phyloP scores from a whole-genome alignment of 495 filamentous ascomycete genomes.

The Aspergillus panamensis region DNA sequence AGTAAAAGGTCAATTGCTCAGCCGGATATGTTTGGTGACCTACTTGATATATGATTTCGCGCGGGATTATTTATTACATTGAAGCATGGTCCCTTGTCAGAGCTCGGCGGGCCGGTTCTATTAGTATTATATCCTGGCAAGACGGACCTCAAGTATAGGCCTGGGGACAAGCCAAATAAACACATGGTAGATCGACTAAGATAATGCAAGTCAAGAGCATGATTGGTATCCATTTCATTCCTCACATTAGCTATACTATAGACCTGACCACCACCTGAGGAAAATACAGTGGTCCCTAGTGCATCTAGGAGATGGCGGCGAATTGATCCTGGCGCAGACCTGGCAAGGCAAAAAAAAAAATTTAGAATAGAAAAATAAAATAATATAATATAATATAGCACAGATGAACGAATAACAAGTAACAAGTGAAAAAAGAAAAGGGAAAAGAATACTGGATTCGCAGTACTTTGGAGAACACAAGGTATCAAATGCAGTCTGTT shows the following conservation, averaged over 20 bases:
- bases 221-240: constrained; percentile 32
- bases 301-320: constrained; percentile 12
- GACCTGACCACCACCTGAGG: constrained; percentile 20
- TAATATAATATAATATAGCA: constrained; percentile 15
- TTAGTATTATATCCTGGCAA: too few relatives aligned
- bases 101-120: too few relatives aligned
- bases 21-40: too few relatives aligned
- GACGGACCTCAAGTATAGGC: neutral
- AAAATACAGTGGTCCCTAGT: constrained; percentile 23
- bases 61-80: too few relatives aligned
- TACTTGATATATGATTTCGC: too few relatives aligned
- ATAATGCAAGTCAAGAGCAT: neutral
- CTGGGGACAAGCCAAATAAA: neutral
- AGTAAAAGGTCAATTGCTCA: too few relatives aligned
- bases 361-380: constrained; percentile 4
- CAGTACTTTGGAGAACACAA: constrained; percentile 9
- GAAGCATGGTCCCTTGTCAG: too few relatives aligned
- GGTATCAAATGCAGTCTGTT: constrained; percentile 1
- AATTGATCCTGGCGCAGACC: neutral
- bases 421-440: constrained; percentile 5
- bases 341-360: neutral
- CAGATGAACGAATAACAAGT: constrained; percentile 10
- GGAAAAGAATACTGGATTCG: constrained; percentile 3
- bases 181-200: neutral
- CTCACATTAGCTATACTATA: constrained; percentile 38